Conservation (phyloP, 1,284 basidiomycete genomes). For the Ganoderma meredithae region DNA sequence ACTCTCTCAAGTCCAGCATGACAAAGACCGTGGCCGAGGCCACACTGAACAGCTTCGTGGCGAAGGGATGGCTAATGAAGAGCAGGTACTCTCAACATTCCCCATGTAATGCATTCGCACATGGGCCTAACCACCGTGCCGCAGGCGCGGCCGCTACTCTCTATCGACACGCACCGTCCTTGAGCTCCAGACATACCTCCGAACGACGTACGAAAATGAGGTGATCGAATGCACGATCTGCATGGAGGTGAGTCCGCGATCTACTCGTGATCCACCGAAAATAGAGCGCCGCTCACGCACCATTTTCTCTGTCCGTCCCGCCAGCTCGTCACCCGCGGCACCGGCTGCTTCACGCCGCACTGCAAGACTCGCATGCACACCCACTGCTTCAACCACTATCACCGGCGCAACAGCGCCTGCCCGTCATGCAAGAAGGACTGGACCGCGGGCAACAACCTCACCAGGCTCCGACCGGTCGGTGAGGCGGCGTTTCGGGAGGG, state of each 20-base stretch:
- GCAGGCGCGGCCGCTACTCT: constrained; percentile 71
- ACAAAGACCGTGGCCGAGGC: constrained; percentile 79
- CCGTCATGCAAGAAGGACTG: constrained; percentile 66
- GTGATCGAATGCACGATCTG: constrained; percentile 80
- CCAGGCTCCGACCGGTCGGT: constrained; percentile 60
- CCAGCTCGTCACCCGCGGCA: constrained; percentile 73
- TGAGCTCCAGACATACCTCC: constrained; percentile 80
- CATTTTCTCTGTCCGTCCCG: background rate
- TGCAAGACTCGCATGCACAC: constrained; percentile 74
- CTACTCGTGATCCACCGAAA: background rate
- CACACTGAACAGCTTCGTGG: constrained; percentile 80
- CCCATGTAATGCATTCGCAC: background rate
- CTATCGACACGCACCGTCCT: constrained; percentile 78
- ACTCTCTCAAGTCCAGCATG: constrained; percentile 68
- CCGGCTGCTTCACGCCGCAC: constrained; percentile 66
- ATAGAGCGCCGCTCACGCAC: background rate
- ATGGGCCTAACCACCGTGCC: constrained; percentile 4
- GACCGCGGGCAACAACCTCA: constrained; percentile 52
- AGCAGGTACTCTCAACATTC: constrained; percentile 65
- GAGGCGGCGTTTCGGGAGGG: constrained; percentile 70
- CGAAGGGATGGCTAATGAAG: constrained; percentile 80
- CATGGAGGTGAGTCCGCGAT: constrained; percentile 58
- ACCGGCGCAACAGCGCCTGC: constrained; percentile 53
- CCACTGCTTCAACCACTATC: constrained; percentile 66
- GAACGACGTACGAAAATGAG: constrained; percentile 75